Conservation (phyloP, 192 early-diverging fungal species). For the Linnemannia schmuckeri region DNA sequence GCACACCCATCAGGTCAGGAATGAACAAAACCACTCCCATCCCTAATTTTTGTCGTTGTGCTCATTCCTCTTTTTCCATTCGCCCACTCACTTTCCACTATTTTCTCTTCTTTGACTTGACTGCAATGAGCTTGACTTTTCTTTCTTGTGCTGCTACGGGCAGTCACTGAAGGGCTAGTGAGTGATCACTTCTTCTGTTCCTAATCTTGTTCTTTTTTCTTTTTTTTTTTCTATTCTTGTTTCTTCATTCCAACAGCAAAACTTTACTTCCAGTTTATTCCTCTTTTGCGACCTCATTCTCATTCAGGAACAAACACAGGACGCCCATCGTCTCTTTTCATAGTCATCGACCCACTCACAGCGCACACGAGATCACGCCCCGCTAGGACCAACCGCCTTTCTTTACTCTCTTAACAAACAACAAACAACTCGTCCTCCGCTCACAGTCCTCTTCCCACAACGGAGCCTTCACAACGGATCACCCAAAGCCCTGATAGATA, state of each 20-base stretch:
- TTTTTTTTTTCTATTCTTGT: constrained; percentile 12
- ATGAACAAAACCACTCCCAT: neutral
- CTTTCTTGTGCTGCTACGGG: neutral
- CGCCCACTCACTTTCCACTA: neutral
- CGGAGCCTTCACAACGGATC: neutral
- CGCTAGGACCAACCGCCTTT: neutral
- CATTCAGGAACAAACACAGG: neutral
- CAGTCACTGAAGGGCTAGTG: neutral
- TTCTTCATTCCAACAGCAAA: neutral
- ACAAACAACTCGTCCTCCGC: neutral
- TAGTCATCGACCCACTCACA: neutral
- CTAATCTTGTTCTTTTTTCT: neutral
- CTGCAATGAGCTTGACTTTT: neutral
- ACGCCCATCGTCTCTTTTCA: neutral
- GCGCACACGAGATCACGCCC: neutral
- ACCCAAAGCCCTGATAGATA: neutral
- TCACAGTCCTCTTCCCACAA: neutral
- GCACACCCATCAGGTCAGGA: neutral
- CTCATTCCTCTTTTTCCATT: neutral
- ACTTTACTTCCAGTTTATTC: neutral
- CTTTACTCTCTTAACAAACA: too few relatives aligned
- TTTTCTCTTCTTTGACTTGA: neutral
- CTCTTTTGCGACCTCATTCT: neutral
- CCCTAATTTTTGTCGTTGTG: neutral
- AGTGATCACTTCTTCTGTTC: neutral